Conservation (phyloP, 306 rosid species). For the Styphnolobium japonicum region DNA sequence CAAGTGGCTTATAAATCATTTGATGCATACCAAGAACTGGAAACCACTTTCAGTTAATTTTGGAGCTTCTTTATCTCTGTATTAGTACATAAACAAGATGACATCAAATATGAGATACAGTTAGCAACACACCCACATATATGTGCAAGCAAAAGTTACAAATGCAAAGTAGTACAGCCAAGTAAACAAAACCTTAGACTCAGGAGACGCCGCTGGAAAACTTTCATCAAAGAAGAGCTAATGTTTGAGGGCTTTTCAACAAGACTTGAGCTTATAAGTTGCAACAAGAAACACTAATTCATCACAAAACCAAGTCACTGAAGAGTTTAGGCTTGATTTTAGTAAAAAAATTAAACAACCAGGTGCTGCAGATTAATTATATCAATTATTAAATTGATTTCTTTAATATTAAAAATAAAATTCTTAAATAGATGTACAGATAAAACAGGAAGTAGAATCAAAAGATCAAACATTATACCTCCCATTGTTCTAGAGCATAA, state of each 20-base stretch:
- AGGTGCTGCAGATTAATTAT: not conserved
- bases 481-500: constrained; percentile 87
- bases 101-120: constrained; percentile 24
- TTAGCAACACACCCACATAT: not conserved
- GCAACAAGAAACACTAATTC: constrained; percentile 85
- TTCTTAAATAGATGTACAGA: constrained; percentile 8
- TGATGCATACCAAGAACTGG: constrained; percentile 90
- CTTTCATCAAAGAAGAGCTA: constrained; percentile 85
- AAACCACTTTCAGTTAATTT: constrained; percentile 92
- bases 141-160: not conserved
- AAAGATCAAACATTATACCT: constrained; percentile 50
- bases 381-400: not conserved
- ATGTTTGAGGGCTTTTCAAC: constrained; percentile 74
- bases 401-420: not conserved
- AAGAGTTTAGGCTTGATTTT: constrained; percentile 29
- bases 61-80: constrained; percentile 87
- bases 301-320: constrained; percentile 47
- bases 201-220: constrained; percentile 86
- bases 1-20: constrained; percentile 29
- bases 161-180: constrained; percentile 18
- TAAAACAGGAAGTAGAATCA: constrained; percentile 3
- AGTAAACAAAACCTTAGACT: constrained; percentile 66
- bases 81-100: constrained; percentile 12
- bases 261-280: constrained; percentile 82
- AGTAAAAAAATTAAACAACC: constrained; percentile 30